These are phyloP conservation scores for Rhodotorula glutinis DNA, from an alignment of 1,284 basidiomycete genomes.

Conservation along the genomic window DNA sequence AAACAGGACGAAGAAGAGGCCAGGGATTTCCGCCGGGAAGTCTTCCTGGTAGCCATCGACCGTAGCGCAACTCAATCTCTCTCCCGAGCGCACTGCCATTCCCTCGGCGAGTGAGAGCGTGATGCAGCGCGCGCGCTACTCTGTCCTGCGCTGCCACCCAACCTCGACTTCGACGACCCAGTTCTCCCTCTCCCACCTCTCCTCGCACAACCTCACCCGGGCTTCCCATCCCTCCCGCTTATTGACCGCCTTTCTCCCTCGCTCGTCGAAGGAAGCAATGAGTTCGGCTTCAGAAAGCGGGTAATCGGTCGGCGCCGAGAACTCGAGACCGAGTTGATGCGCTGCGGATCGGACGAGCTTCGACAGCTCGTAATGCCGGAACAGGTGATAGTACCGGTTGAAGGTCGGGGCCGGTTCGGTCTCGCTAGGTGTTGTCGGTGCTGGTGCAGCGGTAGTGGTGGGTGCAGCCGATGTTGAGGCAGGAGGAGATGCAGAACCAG, in stretches of 20 bases:
- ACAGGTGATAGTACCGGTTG: slow-evolving; percentile 92
- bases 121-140: no score
- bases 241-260: neutral
- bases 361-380: slow-evolving; percentile 70
- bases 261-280: neutral
- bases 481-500: neutral
- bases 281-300: neutral
- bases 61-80: no score
- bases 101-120: no score
- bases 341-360: slow-evolving; percentile 64
- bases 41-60: no score
- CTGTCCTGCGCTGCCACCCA: slow-evolving; percentile 13
- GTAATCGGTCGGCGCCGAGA: slow-evolving; percentile 23
- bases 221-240: slow-evolving; percentile 8
- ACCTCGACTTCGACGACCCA: slow-evolving; percentile 37
- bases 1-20: no score
- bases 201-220: slow-evolving; percentile 18
- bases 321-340: slow-evolving; percentile 55
- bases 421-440: slow-evolving; percentile 21
- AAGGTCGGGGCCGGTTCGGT: slow-evolving; percentile 52
- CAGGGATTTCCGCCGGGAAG: no score
- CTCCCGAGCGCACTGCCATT: no score
- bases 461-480: neutral
- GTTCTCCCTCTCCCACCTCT: slow-evolving; percentile 40
- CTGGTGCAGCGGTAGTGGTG: neutral